Base-by-base conservation (phyloP, 2,329 filamentous ascomycete genomes). In the Colletotrichum phormii region DNA sequence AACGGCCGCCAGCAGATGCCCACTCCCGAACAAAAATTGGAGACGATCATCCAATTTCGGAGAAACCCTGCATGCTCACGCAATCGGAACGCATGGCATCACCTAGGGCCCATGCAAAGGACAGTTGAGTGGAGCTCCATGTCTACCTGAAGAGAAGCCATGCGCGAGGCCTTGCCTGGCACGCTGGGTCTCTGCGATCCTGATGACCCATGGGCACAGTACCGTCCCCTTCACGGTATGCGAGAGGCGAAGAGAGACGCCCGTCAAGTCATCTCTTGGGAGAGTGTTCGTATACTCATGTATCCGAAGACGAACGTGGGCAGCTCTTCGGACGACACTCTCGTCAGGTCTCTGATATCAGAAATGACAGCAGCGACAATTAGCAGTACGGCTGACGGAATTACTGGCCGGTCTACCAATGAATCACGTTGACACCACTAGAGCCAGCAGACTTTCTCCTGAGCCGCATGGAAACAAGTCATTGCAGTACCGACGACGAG, bases 31-130 rank as follows among this genome's bases (percentile, higher is more conserved):
- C 35, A 37, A 49, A 35, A 73, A 35, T 67, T 73, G 62, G 67
- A 67, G 71, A 62, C 26, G 15, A 42, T 15, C n/a, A 11, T 26
- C 49, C 15, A 35, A 61, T 42, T 42, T 71, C 67, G 67, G 71
- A 73, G 67, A 72, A 55, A 31, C 67, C 58, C 51, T 62, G 58
- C 37, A 22, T 29, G 13, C 37, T 72, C 51, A 35, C 51, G 57
- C 67, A 72, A 63, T 72, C 63, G 51, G 57, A 67, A 63, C 37
- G 26, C 58, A 37, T 57, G 66, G 55, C 57, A 71, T 42, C 37
- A 42, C 42, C 53, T 12, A 42, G 66, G 53, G 22, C 26, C 70
- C 53, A 42, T 61, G 71, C 59, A 35, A 72, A 13, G 11, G 11
- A 35, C 26, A 24, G 70, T 60, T 37, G 42, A 29, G 70, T 60